Percentiles rank a stretch among this genome's conserved stretches.
Evolutionary conservation across 495 filamentous ascomycete species (phyloP).

Genomic region (Wilcoxina mikolae): DNA sequence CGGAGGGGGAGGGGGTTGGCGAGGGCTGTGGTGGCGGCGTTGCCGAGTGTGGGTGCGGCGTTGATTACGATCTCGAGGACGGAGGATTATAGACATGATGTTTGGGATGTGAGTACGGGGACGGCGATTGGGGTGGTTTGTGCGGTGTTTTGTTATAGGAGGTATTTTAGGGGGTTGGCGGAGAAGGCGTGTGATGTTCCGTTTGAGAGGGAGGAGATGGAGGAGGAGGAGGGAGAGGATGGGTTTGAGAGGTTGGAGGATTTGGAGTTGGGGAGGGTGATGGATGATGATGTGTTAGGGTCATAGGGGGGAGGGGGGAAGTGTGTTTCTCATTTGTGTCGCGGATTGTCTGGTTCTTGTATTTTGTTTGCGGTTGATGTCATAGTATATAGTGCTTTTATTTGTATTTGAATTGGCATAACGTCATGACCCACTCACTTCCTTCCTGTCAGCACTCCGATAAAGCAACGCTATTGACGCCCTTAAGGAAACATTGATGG

Average conservation of each 20-base stretch:
- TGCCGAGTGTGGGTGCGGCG: constrained; percentile 63
- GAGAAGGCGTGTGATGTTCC: constrained; percentile 40
- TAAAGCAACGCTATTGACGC: too few species aligned
- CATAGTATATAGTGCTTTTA: too few species aligned
- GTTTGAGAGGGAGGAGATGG: constrained; percentile 22
- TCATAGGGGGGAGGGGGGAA: too few species aligned
- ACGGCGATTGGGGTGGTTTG: constrained; percentile 56
- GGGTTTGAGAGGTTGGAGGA: constrained; percentile 7
- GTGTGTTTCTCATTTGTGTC: too few species aligned
- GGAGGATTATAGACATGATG: constrained; percentile 90
- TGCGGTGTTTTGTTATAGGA: constrained; percentile 61
- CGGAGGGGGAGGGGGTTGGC: constrained; percentile 34
- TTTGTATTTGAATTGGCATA: too few species aligned
- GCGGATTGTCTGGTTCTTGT: too few species aligned
- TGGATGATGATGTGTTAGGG: neutral
- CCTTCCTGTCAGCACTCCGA: too few species aligned
- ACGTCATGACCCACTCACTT: too few species aligned
- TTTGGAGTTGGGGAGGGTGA: constrained; percentile 6
- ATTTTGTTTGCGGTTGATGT: too few species aligned
- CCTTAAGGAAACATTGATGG: too few species aligned
- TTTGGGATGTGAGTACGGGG: constrained; percentile 75
- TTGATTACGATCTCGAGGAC: constrained; percentile 83
- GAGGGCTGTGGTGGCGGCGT: constrained; percentile 47
- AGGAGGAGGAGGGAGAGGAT: neutral
- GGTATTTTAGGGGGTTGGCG: constrained; percentile 37